Conservation (phyloP, 495 filamentous ascomycete genomes). For the Niebla homalea region DNA sequence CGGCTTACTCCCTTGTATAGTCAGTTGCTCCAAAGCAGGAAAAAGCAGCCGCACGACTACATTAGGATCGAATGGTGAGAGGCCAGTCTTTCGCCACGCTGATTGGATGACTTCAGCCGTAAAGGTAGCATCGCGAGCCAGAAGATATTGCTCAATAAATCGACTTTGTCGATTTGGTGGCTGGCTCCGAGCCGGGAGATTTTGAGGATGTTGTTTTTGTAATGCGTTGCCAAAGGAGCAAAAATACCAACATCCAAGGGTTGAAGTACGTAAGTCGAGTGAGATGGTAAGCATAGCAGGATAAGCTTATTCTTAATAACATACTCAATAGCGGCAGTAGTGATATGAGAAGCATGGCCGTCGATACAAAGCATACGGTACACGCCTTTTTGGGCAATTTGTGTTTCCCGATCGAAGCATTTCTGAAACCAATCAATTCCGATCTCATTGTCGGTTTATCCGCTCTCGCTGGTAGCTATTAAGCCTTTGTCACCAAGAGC, state of each 20-base stretch:
- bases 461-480: slow-evolving; percentile 7
- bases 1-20: too few species aligned
- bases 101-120: too few species aligned
- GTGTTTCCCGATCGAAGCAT: slow-evolving; percentile 13
- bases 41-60: too few species aligned
- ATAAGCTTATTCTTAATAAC: background rate
- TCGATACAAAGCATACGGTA: slow-evolving; percentile 21
- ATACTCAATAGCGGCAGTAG: background rate
- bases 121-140: too few species aligned
- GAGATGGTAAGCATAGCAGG: background rate
- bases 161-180: too few species aligned
- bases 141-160: too few species aligned
- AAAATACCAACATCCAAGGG: background rate
- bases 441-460: slow-evolving; percentile 17
- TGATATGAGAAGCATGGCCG: slow-evolving; percentile 3
- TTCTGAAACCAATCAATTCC: slow-evolving; percentile 15
- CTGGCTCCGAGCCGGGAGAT: background rate
- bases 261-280: background rate
- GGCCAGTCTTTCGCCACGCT: too few species aligned
- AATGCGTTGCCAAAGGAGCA: background rate
- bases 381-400: slow-evolving; percentile 1
- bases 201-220: background rate
- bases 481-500: background rate
- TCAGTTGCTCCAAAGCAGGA: too few species aligned
- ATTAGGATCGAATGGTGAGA: too few species aligned